phyloP scores from a whole-genome alignment of 2,329 filamentous ascomycete genomes.

The Pseudogymnoascus sp. region DNA sequence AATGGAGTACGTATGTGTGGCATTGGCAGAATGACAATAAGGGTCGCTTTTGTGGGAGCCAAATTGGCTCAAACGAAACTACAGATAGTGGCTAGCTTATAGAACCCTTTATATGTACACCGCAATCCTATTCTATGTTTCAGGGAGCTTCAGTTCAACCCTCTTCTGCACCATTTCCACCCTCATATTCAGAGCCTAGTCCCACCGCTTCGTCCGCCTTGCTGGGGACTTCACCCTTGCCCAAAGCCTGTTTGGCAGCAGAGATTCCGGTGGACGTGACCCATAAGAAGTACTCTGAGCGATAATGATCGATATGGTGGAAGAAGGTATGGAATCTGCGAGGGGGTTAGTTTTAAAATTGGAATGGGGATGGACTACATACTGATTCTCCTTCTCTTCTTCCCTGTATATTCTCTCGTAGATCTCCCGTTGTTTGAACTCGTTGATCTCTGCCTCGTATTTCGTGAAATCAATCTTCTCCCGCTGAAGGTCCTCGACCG shows the following conservation, averaged over 20 bases:
- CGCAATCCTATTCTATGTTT: not conserved
- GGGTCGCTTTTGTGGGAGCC: not conserved
- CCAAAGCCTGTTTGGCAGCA: conserved; percentile 42
- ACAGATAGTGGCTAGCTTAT: not conserved
- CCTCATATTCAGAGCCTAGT: not conserved
- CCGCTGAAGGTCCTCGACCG: conserved; percentile 52
- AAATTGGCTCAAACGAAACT: not conserved
- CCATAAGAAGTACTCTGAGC: conserved; percentile 64
- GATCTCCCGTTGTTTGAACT: conserved; percentile 87
- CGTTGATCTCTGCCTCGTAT: conserved; percentile 68
- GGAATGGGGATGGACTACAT: conserved; percentile 31
- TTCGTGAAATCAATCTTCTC: conserved; percentile 70
- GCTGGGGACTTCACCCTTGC: conserved; percentile 30
- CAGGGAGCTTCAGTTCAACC: not conserved
- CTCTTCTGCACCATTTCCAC: not conserved
- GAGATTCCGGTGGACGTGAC: conserved; percentile 60
- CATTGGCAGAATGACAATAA: not conserved
- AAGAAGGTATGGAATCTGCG: conserved; percentile 67
- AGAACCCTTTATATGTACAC: not conserved
- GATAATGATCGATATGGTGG: conserved; percentile 69
- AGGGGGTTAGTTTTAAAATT: conserved; percentile 15
- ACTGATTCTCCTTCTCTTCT: conserved; percentile 81
- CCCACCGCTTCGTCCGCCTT: conserved; percentile 1
- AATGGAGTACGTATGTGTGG: not conserved
- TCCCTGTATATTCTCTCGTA: conserved; percentile 86